These are phyloP conservation scores for Silybum marianum DNA, from an alignment of 129 eudicot species.

Conservation along the genomic window DNA sequence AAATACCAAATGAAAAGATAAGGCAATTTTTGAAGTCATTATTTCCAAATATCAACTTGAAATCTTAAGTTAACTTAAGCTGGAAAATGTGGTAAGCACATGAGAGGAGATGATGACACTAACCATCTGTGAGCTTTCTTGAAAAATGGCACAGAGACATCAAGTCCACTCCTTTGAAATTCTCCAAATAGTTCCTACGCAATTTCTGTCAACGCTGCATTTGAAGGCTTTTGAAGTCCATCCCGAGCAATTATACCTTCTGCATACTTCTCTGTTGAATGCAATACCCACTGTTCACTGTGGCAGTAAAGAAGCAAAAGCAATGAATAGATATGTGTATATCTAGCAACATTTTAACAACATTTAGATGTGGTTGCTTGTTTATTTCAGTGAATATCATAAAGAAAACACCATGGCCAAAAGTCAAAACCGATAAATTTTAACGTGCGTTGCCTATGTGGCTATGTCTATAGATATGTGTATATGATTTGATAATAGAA, in stretches of 20 bases:
- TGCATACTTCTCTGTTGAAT: slow-evolving; percentile 82
- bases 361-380: background rate
- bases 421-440: background rate
- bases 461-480: background rate
- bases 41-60: background rate
- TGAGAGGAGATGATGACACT: slow-evolving; percentile 22
- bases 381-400: background rate
- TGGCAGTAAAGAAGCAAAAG: slow-evolving; percentile 4
- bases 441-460: background rate
- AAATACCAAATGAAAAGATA: background rate
- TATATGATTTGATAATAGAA: background rate
- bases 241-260: slow-evolving; percentile 56
- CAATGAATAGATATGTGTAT: too few relatives aligned
- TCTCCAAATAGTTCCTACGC: slow-evolving; percentile 76
- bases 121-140: slow-evolving; percentile 97
- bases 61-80: background rate
- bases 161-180: slow-evolving; percentile 68
- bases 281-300: slow-evolving; percentile 94
- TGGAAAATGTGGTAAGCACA: background rate
- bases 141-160: slow-evolving; percentile 63
- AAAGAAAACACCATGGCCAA: background rate
- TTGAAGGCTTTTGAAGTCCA: slow-evolving; percentile 81
- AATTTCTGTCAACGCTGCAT: slow-evolving; percentile 54
- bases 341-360: background rate
- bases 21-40: background rate